A percentile compares a stretch with the other conserved stretches of the same genome.
Conservation (phyloP, 148 eudicot genomes). For the Talinum fruticosum region DNA sequence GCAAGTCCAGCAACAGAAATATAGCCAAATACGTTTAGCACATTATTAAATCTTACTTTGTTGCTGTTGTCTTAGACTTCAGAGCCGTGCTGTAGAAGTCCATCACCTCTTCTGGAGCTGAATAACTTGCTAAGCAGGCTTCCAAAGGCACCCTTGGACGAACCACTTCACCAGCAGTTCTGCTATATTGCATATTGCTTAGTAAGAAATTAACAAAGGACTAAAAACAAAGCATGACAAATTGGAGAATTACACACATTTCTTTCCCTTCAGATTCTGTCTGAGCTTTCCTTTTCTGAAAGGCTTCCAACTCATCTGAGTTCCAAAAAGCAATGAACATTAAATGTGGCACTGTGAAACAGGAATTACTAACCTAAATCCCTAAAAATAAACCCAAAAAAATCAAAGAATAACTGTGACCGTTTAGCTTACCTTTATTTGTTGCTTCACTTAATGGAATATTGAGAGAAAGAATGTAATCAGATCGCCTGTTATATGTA, state of each 20-base stretch:
- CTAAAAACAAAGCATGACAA: conserved; percentile 10
- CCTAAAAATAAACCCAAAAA: background rate
- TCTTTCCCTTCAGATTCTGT: conserved; percentile 55
- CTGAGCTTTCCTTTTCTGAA: conserved; percentile 56
- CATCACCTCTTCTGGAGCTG: conserved; percentile 85
- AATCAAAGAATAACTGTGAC: background rate
- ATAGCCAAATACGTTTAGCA: background rate
- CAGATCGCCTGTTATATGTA: conserved; percentile 73
- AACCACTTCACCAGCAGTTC: conserved; percentile 68
- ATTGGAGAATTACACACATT: conserved; percentile 47
- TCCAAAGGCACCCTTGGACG: conserved; percentile 90
- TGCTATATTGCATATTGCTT: conserved; percentile 27
- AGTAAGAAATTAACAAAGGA: conserved; percentile 7
- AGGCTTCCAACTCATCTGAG: conserved; percentile 73
- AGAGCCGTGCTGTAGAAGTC: conserved; percentile 89
- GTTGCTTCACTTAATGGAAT: conserved; percentile 79
- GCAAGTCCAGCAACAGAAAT: conserved; percentile 2
- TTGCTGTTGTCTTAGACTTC: conserved; percentile 77
- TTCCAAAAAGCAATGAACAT: conserved; percentile 24
- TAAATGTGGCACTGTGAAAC: background rate
- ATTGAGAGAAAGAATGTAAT: conserved; percentile 78
- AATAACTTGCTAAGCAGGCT: conserved; percentile 76
- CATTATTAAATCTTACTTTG: conserved; percentile 54
- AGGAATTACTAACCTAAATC: background rate
- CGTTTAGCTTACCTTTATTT: conserved; percentile 58